These are phyloP conservation scores for Eleusine indica DNA, from an alignment of 176 grass and related monocot species.

Conservation along the genomic window DNA sequence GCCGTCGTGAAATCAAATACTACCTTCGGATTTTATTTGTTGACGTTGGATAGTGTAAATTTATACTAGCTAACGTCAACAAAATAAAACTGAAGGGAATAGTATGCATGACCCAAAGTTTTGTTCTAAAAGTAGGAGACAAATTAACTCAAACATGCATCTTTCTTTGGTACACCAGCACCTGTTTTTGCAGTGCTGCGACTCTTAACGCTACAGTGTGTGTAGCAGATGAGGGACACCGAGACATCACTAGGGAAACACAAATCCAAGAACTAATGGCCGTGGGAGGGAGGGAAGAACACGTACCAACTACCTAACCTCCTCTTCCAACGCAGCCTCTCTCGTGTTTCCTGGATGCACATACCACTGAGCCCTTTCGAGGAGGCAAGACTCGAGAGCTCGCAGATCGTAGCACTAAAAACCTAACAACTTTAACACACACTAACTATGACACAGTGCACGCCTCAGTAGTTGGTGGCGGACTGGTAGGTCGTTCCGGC, in stretches of 20 bases:
- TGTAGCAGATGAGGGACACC: neutral
- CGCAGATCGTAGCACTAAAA: neutral
- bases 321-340: constrained; percentile 41
- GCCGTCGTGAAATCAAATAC: too few relatives aligned
- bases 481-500: constrained; percentile 44
- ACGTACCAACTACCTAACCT: constrained; percentile 2
- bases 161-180: constrained; percentile 3
- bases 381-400: neutral
- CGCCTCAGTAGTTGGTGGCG: constrained; percentile 25
- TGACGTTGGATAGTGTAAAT: too few relatives aligned
- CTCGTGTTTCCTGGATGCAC: constrained; percentile 48
- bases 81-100: too few relatives aligned
- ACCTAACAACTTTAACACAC: neutral
- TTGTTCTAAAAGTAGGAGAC: too few relatives aligned
- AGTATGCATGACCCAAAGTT: too few relatives aligned
- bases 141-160: too few relatives aligned
- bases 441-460: neutral
- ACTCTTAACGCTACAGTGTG: neutral
- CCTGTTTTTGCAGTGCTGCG: neutral
- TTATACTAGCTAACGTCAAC: too few relatives aligned
- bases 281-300: neutral
- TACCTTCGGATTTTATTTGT: too few relatives aligned
- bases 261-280: neutral
- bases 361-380: neutral
- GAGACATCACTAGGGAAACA: constrained; percentile 33